phyloP scores from a whole-genome alignment of 148 eudicot species.

The Rhododendron vialii region DNA sequence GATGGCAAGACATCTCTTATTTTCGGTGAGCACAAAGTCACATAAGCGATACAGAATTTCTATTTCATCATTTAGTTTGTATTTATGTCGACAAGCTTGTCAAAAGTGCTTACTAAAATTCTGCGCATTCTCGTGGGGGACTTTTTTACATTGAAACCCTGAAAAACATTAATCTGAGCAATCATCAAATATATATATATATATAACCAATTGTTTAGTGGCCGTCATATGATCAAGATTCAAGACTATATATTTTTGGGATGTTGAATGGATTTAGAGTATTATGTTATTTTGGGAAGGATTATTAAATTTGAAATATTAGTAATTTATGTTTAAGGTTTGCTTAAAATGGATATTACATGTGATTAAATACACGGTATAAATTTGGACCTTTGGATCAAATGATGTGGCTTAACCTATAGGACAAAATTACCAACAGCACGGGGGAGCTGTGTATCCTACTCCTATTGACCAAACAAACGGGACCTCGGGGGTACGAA shows the following conservation, averaged over 20 bases:
- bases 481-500: not conserved
- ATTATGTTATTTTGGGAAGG: not conserved
- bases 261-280: not conserved
- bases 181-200: not conserved
- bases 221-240: not conserved
- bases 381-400: not conserved
- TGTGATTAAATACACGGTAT: not conserved
- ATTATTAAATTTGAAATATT: not conserved
- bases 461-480: not conserved
- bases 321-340: not conserved
- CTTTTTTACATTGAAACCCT: conserved; percentile 33
- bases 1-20: conserved; percentile 71
- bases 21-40: conserved; percentile 72
- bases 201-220: not conserved
- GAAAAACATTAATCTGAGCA: conserved; percentile 10
- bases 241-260: not conserved
- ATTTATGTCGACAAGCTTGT: conserved; percentile 60
- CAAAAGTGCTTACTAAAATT: conserved; percentile 19
- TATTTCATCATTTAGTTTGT: conserved; percentile 68
- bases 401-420: not conserved
- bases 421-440: not conserved
- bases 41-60: conserved; percentile 71
- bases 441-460: not conserved
- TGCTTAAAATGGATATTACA: not conserved
- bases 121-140: conserved; percentile 19